A percentile compares a stretch with the other conserved stretches of the same genome.
Evolutionary conservation across 164 flowering plant species (phyloP).

Genomic region (Magnolia sinica): DNA sequence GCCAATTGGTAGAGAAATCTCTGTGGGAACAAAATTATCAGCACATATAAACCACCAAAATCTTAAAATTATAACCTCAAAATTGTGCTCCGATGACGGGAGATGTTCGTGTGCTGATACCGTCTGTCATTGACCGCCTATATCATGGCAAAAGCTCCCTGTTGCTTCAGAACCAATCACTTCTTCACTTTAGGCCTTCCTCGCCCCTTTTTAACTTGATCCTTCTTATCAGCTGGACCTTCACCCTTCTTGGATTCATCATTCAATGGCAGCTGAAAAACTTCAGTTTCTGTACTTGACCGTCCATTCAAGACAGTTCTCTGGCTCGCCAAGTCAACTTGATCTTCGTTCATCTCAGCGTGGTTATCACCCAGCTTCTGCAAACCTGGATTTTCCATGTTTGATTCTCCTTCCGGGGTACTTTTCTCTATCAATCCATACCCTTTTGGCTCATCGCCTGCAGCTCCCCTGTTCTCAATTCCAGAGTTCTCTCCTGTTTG

Average conservation of each 20-base stretch:
- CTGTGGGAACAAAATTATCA: too few relatives aligned
- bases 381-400: too few relatives aligned
- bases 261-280: neutral
- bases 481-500: neutral
- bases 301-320: neutral
- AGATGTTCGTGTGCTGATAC: too few relatives aligned
- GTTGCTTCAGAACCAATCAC: neutral
- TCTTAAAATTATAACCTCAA: too few relatives aligned
- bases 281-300: neutral
- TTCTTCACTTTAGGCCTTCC: neutral
- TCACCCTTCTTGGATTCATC: neutral
- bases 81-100: too few relatives aligned
- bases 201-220: neutral
- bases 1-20: too few relatives aligned
- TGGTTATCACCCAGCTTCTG: neutral
- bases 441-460: neutral
- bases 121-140: too few relatives aligned
- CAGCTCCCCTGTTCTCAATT: neutral
- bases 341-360: neutral
- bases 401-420: neutral
- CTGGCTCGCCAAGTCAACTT: neutral
- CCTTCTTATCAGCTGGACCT: neutral
- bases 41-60: too few relatives aligned
- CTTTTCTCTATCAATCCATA: neutral
- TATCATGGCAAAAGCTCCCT: slow-evolving; percentile 1